A percentile compares a stretch with the other conserved stretches of the same genome.
Conservation (phyloP, 139 green algal species). For the Astrephomene gubernaculifera region DNA sequence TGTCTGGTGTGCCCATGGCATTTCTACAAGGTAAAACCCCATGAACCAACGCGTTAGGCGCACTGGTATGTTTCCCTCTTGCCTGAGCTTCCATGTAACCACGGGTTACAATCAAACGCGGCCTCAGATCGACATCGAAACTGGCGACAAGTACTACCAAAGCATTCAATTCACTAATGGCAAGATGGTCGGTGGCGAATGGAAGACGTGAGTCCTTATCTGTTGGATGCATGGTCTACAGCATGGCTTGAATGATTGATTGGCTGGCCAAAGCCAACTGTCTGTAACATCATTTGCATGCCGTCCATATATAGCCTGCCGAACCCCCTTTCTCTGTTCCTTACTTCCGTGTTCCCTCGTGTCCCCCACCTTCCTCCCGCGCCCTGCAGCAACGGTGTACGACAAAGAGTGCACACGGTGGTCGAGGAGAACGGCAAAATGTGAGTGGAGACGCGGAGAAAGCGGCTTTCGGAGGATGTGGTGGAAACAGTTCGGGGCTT, state of each 20-base stretch:
- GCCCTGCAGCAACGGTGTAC: conserved; percentile 48
- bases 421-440: conserved; percentile 45
- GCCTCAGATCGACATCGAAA: conserved; percentile 57
- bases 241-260: not conserved
- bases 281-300: not conserved
- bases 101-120: not conserved
- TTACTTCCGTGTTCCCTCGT: not conserved
- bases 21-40: conserved; percentile 71
- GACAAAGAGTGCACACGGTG: conserved; percentile 50
- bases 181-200: conserved; percentile 62
- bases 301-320: not conserved
- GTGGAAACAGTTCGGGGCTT: too few relatives aligned
- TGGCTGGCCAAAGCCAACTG: not conserved
- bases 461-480: too few relatives aligned
- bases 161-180: conserved; percentile 51
- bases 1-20: conserved; percentile 78
- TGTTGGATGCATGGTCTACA: not conserved
- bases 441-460: conserved; percentile 13
- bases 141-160: conserved; percentile 74
- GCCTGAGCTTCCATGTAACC: not conserved
- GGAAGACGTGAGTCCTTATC: conserved; percentile 53
- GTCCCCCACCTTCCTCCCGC: not conserved
- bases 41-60: too few relatives aligned
- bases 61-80: not conserved
- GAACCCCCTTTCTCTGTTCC: not conserved